Base-by-base conservation (phyloP, 352 stramenopile genomes). In the Globisporangium iwayamae region DNA sequence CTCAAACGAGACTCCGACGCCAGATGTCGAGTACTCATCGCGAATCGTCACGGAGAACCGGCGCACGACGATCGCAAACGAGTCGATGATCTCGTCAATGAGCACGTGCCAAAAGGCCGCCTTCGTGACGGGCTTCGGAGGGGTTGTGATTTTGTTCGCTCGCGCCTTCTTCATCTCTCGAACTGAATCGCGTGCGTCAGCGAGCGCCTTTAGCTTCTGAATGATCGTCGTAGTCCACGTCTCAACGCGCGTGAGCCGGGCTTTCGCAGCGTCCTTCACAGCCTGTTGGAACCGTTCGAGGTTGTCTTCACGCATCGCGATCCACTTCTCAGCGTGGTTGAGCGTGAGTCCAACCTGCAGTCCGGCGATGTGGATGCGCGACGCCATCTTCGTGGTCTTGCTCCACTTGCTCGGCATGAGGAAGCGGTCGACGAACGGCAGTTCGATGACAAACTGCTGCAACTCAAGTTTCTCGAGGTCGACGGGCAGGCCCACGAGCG, bases 321-420 rank as follows among this genome's bases (percentile, higher is more conserved):
- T 84, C 87, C 87, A 96, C 46, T 90, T 86, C 67, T 90, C 79
- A 0, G 85, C 79, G 32, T 74, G 51, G 52, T 94, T 81, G 16
- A 91, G 72, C 47, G 64, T 74, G 30, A 92, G 52, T 8, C 67
- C 81, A 22, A 94, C 16, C 13, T 86, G 70, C 16, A 94, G 50
- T 0, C 83, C 87, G 4, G 63, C 64, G 45, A 95, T 57, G 46
- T 84, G 62, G 38, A 94, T 38, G 30, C 71, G 76, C 48, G 81
- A 90, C 55, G 73, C 67, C 63, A 90, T 67, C 8, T 25, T 43
- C 13, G 63, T 48, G 3, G 59, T 70, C 7, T 68, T 62, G 39
- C 69, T 36, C 46, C 61, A 50, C 28, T 20, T 32, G 22, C 36
- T 46, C 0, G 60, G 56, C 43, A 71, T 48, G 16, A 88, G 25